Base-by-base conservation (phyloP, 441 rosid species). In the Geranium incanum region DNA sequence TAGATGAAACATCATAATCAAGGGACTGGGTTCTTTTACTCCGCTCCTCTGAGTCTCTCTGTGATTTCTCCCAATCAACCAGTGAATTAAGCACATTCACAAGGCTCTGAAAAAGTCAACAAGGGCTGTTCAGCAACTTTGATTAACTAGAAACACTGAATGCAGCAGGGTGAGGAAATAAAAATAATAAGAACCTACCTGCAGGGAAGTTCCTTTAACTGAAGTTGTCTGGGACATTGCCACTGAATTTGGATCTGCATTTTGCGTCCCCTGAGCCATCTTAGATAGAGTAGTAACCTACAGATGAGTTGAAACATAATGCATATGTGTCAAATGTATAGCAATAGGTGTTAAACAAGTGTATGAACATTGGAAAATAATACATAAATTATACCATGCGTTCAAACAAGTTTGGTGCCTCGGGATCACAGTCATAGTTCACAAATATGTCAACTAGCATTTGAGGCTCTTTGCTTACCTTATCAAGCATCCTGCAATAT, bases 401-500 rank as follows among this genome's bases (percentile, higher is more conserved):
- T 81, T 96, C 98, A 88, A 96, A 96, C 84, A 96, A 87, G 84
- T 96, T 96, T 0, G 99, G 93, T 69, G 98, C 96, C 86, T 93
- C 96, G 73, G 91, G 90, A 90, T 93, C 99, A 78, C 99, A 96
- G 71, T 96, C 99, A 79, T 96, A 93, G 79, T 93, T 96, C 79
- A 93, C 97, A 86, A 85, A 96, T 66, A 96, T 87, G 84, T 96
- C 99, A 78, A 93, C 97, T 80, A 96, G 99, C 96, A 91, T 88
- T 80, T 96, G 99, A 72, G 99, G 87, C 85, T 96, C 97, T 79
- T 83, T 91, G 78, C 97, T 93, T 59, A 91, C 92, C 84, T 88
- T 93, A 77, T 96, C 98, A 74, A 96, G 93, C 97, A 91, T 91
- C 84, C 98, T 96, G 88, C 74, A 79, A 75, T 75, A 76, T 38